These are phyloP conservation scores for Alternaria sp. DNA, from an alignment of 2,329 filamentous ascomycete genomes.

Conservation along the genomic window DNA sequence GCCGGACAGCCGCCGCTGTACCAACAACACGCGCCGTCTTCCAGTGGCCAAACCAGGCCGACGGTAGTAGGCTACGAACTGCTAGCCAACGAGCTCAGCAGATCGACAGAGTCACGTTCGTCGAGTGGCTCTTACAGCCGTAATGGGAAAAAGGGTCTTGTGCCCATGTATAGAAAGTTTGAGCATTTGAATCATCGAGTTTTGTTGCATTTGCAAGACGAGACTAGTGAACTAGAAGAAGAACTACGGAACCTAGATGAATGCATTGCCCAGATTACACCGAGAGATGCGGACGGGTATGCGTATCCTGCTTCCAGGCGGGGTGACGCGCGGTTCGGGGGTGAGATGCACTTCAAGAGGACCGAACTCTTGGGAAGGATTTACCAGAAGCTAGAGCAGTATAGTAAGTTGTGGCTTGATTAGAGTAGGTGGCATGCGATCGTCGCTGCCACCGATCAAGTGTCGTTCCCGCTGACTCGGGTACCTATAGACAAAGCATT, in stretches of 20 bases:
- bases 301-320: constrained; percentile 67
- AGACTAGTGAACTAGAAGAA: constrained; percentile 82
- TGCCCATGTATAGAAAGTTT: constrained; percentile 83
- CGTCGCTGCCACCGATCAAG: constrained; percentile 1
- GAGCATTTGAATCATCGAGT: constrained; percentile 83
- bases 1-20: constrained; percentile 39
- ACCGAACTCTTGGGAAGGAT: constrained; percentile 70
- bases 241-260: constrained; percentile 76
- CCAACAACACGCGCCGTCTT: constrained; percentile 30
- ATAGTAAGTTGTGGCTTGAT: constrained; percentile 59
- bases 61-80: constrained; percentile 51
- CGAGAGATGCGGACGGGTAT: constrained; percentile 37
- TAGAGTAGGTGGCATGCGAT: neutral
- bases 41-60: constrained; percentile 37
- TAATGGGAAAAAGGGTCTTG: constrained; percentile 13
- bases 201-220: constrained; percentile 84
- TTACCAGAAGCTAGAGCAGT: constrained; percentile 72
- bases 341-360: constrained; percentile 68
- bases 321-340: constrained; percentile 62
- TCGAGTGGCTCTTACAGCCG: too few relatives aligned
- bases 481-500: constrained; percentile 59
- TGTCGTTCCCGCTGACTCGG: constrained; percentile 22
- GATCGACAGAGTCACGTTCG: neutral
- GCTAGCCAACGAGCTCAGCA: constrained; percentile 48
- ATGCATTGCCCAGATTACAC: constrained; percentile 57